phyloP scores from a whole-genome alignment of 2,329 filamentous ascomycete species.

The Botrytis squamosa region DNA sequence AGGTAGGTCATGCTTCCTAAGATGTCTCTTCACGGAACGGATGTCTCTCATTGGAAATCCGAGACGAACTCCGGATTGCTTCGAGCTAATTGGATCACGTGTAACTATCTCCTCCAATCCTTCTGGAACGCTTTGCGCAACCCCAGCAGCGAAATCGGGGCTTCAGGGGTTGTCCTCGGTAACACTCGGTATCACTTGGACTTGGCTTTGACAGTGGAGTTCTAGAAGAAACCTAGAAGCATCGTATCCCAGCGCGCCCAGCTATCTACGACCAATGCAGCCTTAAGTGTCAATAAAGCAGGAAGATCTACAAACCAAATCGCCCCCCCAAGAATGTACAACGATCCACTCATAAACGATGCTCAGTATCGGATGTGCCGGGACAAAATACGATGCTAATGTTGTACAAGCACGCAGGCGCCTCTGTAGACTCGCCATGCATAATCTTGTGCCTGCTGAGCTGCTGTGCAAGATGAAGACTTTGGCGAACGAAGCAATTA shows the following conservation, averaged over 20 bases:
- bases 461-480: slow-evolving; percentile 5
- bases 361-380: background rate
- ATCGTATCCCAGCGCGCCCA: background rate
- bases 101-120: background rate
- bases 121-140: background rate
- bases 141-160: slow-evolving; percentile 5
- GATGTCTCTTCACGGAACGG: background rate
- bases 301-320: slow-evolving; percentile 13
- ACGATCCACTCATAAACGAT: slow-evolving; percentile 2
- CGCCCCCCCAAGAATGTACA: background rate
- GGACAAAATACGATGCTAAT: background rate
- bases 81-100: slow-evolving; percentile 4
- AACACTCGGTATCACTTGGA: background rate
- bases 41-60: background rate
- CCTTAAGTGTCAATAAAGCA: slow-evolving; percentile 1
- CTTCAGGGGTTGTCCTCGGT: background rate
- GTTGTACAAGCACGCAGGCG: background rate
- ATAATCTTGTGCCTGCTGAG: slow-evolving; percentile 15
- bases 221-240: slow-evolving; percentile 16
- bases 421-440: background rate
- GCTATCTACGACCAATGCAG: background rate
- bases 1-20: background rate
- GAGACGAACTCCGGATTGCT: background rate
- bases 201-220: background rate
- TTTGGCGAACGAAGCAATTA: background rate